phyloP scores from a whole-genome alignment of 352 stramenopile genomes.

The Chrysophaeum taylorii region DNA sequence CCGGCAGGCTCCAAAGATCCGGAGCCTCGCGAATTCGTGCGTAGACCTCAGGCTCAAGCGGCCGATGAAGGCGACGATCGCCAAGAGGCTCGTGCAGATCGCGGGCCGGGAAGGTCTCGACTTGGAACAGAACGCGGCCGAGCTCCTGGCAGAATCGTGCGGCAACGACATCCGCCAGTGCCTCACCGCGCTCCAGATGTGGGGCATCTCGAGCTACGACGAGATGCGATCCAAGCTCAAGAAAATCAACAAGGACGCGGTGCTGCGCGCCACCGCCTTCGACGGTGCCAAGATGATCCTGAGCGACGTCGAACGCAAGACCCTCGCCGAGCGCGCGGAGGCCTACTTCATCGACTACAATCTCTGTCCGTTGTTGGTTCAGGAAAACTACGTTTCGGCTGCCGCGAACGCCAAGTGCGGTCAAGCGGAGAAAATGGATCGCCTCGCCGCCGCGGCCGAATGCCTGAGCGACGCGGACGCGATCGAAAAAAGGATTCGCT shows the following conservation, averaged over 20 bases:
- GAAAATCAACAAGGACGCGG: constrained; percentile 60
- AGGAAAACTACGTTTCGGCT: constrained; percentile 71
- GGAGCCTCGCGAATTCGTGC: constrained; percentile 86
- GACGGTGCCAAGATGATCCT: constrained; percentile 84
- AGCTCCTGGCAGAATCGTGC: constrained; percentile 87
- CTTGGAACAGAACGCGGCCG: constrained; percentile 88
- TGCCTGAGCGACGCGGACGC: constrained; percentile 71
- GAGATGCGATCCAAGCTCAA: constrained; percentile 44
- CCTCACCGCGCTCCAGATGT: constrained; percentile 94
- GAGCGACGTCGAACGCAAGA: constrained; percentile 40
- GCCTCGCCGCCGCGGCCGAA: constrained; percentile 63
- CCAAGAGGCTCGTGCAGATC: constrained; percentile 79
- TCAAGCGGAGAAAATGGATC: constrained; percentile 47
- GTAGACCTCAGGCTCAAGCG: constrained; percentile 87
- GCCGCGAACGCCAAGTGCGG: constrained; percentile 49
- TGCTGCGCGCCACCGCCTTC: constrained; percentile 83
- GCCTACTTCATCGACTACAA: constrained; percentile 98
- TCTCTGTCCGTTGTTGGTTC: constrained; percentile 89
- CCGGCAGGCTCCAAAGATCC: constrained; percentile 80
- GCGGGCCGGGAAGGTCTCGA: constrained; percentile 68
- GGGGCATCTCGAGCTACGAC: constrained; percentile 58
- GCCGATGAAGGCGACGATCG: constrained; percentile 81
- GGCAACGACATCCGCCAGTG: constrained; percentile 95
- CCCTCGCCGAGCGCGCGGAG: constrained; percentile 66
- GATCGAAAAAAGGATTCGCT: constrained; percentile 49